These are phyloP conservation scores for Aspergillus hancockii DNA, from an alignment of 495 filamentous ascomycete species.

Conservation along the genomic window DNA sequence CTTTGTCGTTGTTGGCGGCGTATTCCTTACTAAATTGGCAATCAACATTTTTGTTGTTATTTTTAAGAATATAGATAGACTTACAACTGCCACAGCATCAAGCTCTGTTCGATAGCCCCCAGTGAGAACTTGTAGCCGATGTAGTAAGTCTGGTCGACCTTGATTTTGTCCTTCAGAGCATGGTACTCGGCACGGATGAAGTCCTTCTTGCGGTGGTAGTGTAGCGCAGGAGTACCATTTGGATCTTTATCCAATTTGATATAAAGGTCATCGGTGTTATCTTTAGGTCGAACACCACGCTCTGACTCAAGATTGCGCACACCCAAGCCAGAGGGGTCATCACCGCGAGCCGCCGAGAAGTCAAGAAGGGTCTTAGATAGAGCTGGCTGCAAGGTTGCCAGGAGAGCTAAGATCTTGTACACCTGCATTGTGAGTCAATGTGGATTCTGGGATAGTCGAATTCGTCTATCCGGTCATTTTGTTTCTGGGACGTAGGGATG, in stretches of 20 bases:
- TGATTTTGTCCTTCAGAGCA: conserved; percentile 4
- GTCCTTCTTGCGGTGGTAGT: conserved; percentile 18
- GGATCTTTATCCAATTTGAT: conserved; percentile 16
- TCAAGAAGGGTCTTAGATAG: background rate
- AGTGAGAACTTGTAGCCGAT: conserved; percentile 18
- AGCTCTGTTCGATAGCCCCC: conserved; percentile 7
- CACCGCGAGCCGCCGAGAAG: conserved; percentile 10
- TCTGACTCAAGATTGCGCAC: conserved; percentile 5
- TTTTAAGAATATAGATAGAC: too few relatives aligned
- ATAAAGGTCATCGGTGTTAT: conserved; percentile 13
- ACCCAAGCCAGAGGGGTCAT: conserved; percentile 10
- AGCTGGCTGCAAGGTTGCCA: conserved; percentile 3
- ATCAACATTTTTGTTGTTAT: background rate
- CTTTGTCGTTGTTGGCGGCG: conserved; percentile 2
- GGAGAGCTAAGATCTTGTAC: background rate
- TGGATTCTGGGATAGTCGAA: background rate
- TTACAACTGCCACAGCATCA: conserved; percentile 22
- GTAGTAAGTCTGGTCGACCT: conserved; percentile 14
- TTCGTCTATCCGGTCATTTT: background rate
- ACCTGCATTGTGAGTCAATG: conserved; percentile 1
- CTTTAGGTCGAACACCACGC: conserved; percentile 5
- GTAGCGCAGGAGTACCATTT: conserved; percentile 7
- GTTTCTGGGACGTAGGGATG: background rate
- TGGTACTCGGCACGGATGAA: conserved; percentile 17
- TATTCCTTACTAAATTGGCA: conserved; percentile 11